phyloP scores from a whole-genome alignment of 2,329 filamentous ascomycete species.

The Trematosphaeria pertusa region DNA sequence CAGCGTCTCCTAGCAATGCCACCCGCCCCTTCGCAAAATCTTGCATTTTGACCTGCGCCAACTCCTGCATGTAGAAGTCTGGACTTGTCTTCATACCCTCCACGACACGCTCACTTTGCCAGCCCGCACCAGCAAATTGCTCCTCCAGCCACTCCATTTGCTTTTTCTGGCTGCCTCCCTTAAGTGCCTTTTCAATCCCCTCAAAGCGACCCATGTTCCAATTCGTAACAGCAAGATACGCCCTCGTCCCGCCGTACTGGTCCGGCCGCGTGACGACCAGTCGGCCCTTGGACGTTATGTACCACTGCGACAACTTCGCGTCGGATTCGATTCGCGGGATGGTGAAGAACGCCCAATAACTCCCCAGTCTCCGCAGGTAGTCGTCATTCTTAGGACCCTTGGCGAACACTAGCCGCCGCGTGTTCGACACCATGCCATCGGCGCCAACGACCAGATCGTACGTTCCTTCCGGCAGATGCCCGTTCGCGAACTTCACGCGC shows the following conservation, averaged over 20 bases:
- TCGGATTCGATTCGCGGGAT: slow-evolving; percentile 31
- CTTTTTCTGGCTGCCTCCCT: slow-evolving; percentile 16
- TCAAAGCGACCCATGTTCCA: slow-evolving; percentile 25
- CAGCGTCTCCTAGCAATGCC: slow-evolving; percentile 50
- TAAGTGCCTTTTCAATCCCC: slow-evolving; percentile 21
- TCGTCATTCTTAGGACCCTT: slow-evolving; percentile 25
- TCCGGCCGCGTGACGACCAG: slow-evolving; percentile 31
- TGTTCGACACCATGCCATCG: slow-evolving; percentile 40
- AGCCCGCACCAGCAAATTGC: slow-evolving; percentile 48
- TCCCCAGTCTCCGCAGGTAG: slow-evolving; percentile 30
- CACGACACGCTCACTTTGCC: slow-evolving; percentile 46
- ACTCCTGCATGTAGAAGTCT: slow-evolving; percentile 55
- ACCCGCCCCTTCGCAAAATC: slow-evolving; percentile 44
- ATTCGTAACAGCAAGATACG: slow-evolving; percentile 27
- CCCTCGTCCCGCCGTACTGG: slow-evolving; percentile 27
- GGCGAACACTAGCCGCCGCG: slow-evolving; percentile 34
- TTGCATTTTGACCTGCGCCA: slow-evolving; percentile 49
- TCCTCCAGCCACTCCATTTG: slow-evolving; percentile 31
- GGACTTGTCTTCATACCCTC: slow-evolving; percentile 48
- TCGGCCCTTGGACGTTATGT: slow-evolving; percentile 29
- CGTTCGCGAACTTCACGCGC: slow-evolving; percentile 49
- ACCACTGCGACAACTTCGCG: slow-evolving; percentile 34
- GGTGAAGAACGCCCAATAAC: slow-evolving; percentile 41
- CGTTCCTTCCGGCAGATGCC: slow-evolving; percentile 10
- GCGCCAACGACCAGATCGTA: slow-evolving; percentile 41